Conservation (phyloP, 148 eudicot species). For the Vaccinium darrowii region DNA sequence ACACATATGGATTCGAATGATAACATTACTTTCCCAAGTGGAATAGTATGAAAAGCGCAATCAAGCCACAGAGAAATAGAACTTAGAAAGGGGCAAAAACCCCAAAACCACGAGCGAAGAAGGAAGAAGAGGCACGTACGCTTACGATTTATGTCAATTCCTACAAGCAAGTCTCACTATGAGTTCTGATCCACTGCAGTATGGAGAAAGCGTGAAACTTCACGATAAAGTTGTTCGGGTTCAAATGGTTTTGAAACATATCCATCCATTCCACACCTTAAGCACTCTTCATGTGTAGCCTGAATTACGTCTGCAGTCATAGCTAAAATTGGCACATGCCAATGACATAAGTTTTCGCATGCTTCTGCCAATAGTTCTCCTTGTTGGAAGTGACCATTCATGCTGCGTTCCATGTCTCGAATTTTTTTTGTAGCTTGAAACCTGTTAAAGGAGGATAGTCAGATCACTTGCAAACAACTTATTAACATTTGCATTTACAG, state of each 20-base stretch:
- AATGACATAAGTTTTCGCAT: conserved; percentile 39
- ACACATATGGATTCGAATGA: not conserved
- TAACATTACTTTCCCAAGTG: not conserved
- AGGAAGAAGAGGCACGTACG: conserved; percentile 25
- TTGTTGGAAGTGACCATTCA: conserved; percentile 31
- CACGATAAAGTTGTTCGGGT: conserved; percentile 84
- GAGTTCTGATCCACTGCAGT: conserved; percentile 33
- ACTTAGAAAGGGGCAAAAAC: conserved; percentile 27
- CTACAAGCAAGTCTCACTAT: conserved; percentile 23
- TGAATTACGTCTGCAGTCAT: conserved; percentile 99
- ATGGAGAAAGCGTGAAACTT: conserved; percentile 73
- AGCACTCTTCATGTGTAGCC: conserved; percentile 86
- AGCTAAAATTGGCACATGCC: conserved; percentile 89
- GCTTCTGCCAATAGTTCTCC: conserved; percentile 36
- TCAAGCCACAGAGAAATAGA: conserved; percentile 7
- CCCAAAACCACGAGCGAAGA: conserved; percentile 20
- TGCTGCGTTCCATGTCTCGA: conserved; percentile 52
- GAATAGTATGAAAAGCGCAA: not conserved
- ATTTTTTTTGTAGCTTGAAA: conserved; percentile 83
- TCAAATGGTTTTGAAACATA: conserved; percentile 96
- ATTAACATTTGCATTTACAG: not conserved
- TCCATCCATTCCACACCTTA: conserved; percentile 84
- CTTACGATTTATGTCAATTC: conserved; percentile 10
- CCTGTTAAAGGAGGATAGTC: conserved; percentile 34
- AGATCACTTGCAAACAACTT: not conserved